These are phyloP conservation scores for Fagopyrum esculentum DNA, from an alignment of 148 eudicot genomes.

Conservation along the genomic window DNA sequence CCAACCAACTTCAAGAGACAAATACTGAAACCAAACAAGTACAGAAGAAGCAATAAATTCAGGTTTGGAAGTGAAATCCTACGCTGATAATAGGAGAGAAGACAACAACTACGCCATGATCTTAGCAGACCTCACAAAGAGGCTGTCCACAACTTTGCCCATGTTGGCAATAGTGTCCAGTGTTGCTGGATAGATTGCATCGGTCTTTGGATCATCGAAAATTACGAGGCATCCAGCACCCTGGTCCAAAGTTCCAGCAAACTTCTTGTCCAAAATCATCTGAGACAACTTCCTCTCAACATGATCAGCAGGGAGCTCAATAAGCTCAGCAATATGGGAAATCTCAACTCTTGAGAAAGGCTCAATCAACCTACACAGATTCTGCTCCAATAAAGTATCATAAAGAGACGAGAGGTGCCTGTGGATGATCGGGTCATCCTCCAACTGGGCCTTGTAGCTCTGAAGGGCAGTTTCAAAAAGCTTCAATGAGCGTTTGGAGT, in stretches of 20 bases:
- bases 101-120: conserved; percentile 21
- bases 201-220: conserved; percentile 41
- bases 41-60: neutral
- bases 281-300: conserved; percentile 45
- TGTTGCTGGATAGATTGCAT: conserved; percentile 37
- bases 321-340: conserved; percentile 35
- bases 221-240: conserved; percentile 43
- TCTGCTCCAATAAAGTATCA: conserved; percentile 44
- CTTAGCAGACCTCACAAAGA: conserved; percentile 42
- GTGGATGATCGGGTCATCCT: conserved; percentile 46
- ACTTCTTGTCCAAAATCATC: conserved; percentile 44
- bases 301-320: conserved; percentile 39
- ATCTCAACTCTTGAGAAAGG: conserved; percentile 45
- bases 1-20: neutral
- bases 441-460: conserved; percentile 34
- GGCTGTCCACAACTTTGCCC: conserved; percentile 42
- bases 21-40: neutral
- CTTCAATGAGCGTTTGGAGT: conserved; percentile 39
- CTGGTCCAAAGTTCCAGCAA: conserved; percentile 43
- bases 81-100: neutral
- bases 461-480: conserved; percentile 36
- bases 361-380: conserved; percentile 42
- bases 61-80: neutral
- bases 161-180: conserved; percentile 38
- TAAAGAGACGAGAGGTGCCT: conserved; percentile 39